Conservation (phyloP, 2,329 filamentous ascomycete genomes). For the Lecanicillium sp. region DNA sequence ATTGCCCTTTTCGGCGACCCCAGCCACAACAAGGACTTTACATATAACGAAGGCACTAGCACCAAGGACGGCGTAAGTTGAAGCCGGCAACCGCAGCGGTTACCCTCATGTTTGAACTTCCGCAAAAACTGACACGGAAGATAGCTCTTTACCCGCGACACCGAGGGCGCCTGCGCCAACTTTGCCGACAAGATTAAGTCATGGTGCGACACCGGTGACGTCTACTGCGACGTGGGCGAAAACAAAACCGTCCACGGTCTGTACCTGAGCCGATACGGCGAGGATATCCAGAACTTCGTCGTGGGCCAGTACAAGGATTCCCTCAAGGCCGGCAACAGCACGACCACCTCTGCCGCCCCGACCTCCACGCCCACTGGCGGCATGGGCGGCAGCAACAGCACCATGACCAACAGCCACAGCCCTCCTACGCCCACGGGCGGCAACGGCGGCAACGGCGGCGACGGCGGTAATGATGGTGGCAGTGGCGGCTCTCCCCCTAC, state of each 20-base stretch:
- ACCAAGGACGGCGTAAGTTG: constrained; percentile 27
- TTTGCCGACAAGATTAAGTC: constrained; percentile 28
- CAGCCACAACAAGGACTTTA: constrained; percentile 25
- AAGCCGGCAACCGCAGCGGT: too few species aligned
- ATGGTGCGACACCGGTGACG: constrained; percentile 34
- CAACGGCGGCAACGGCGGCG: neutral
- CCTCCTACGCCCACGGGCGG: neutral
- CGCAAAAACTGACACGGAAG: too few species aligned
- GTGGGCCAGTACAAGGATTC: constrained; percentile 20
- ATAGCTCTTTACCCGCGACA: constrained; percentile 31
- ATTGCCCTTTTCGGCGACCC: constrained; percentile 34
- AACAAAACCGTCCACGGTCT: constrained; percentile 20
- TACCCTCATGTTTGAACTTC: too few species aligned
- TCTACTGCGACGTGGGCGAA: constrained; percentile 29
- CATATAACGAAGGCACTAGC: constrained; percentile 30
- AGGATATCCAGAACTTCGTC: constrained; percentile 26
- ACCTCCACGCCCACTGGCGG: constrained; percentile 3
- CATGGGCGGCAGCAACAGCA: neutral
- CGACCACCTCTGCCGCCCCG: constrained; percentile 6
- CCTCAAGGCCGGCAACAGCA: constrained; percentile 4
- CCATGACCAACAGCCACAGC: neutral
- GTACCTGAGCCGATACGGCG: constrained; percentile 28
- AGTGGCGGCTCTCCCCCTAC: neutral
- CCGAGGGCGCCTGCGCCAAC: constrained; percentile 25
- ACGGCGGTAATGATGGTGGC: neutral